Conservation (phyloP, 176 grass and related monocot species). For the Eleusine indica region DNA sequence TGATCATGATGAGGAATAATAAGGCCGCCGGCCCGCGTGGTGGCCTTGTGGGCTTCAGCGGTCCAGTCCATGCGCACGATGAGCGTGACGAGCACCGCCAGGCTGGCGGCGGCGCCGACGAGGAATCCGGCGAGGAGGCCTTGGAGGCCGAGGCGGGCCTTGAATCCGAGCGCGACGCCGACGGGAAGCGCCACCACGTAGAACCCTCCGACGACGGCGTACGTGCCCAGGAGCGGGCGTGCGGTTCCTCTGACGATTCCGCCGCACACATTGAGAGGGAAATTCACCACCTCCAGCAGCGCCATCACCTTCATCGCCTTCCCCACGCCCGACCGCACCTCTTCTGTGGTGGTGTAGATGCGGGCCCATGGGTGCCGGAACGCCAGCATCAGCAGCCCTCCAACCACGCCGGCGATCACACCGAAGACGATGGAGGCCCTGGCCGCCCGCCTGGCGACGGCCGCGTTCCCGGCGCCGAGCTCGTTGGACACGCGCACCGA, state of each 20-base stretch:
- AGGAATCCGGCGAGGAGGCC: slow-evolving; percentile 71
- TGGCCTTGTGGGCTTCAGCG: slow-evolving; percentile 61
- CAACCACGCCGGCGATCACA: slow-evolving; percentile 35
- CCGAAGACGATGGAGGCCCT: slow-evolving; percentile 54
- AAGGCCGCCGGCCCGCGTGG: slow-evolving; percentile 25
- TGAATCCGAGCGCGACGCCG: slow-evolving; percentile 67
- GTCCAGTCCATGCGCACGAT: slow-evolving; percentile 68
- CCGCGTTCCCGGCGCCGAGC: slow-evolving; percentile 65
- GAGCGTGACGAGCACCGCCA: slow-evolving; percentile 49
- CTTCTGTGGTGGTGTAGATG: slow-evolving; percentile 52
- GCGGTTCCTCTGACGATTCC: slow-evolving; percentile 79
- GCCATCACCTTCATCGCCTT: slow-evolving; percentile 86
- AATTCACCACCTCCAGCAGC: slow-evolving; percentile 80
- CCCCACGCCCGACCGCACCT: slow-evolving; percentile 50
- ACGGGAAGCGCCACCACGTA: slow-evolving; percentile 76
- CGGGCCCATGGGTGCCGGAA: slow-evolving; percentile 54
- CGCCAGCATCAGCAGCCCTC: slow-evolving; percentile 51
- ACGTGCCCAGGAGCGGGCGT: slow-evolving; percentile 67
- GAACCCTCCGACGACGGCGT: slow-evolving; percentile 70
- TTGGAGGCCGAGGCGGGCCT: slow-evolving; percentile 43
- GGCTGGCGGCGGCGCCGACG: slow-evolving; percentile 50
- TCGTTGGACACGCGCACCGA: slow-evolving; percentile 88
- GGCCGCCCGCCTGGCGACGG: slow-evolving; percentile 41
- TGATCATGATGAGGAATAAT: no score
- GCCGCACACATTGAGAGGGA: slow-evolving; percentile 76